Base-by-base conservation (phyloP, 169 alveolate species). In the Plasmodium relictum region DNA sequence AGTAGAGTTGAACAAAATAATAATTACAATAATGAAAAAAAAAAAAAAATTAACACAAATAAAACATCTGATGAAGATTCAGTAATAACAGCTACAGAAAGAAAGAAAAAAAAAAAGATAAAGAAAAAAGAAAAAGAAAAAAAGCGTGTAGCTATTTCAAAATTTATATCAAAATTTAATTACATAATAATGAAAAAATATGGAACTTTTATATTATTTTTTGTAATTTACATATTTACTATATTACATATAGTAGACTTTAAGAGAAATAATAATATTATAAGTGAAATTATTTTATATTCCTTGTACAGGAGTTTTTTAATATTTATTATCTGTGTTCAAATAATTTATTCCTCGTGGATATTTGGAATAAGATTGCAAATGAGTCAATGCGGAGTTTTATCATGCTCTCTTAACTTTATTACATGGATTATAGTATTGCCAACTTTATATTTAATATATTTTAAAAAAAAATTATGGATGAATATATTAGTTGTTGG, bases 311-410 rank as follows among this genome's bases (percentile, higher is more conserved):
- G 90, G 44, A 71, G 90, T 8, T 80, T 52, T 71, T 54, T 80
- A 39, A 80, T 68, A 37, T 65, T 80, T 66, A 80, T 80, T 9
- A 50, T 68, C 31, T 42, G 83, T 5, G 52, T 31, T 16, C 90
- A 65, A 39, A 61, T 80, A 42, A 80, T 80, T 8, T 80, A 80
- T 68, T 39, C 90, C 16, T 80, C 90, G 3, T 80, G 90, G 90
- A 9, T 80, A 5, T 80, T 80, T 80, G 90, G 90, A 0, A 37
- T 80, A 41, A 80, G 58, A 54, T 12, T 66, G 16, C 90, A 80
- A 56, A 66, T 66, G 70, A 22, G 69, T 0, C 90, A 80, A 42
- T 80, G 90, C 26, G 90, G 90, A 6, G 61, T 80, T 16, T 24
- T 80, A 10, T 31, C 90, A 1, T 66, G 85, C 10, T 26, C 50